Base-by-base conservation (phyloP, 805 yeast genomes). In the Lachancea sp. region DNA sequence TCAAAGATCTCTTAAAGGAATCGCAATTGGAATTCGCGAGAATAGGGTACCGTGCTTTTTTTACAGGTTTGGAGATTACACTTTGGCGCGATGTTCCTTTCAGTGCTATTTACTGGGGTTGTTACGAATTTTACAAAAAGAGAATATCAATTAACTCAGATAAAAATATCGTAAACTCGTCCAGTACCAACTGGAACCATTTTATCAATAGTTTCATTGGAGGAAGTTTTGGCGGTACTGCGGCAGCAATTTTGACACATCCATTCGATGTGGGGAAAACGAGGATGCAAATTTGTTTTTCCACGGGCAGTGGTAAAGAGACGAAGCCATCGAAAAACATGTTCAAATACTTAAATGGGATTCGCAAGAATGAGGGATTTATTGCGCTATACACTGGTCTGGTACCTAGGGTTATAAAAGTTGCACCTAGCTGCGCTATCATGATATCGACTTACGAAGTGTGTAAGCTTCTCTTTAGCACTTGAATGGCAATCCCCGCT, bases 261-360 rank as follows among this genome's bases (percentile, higher is more conserved):
- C 97, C 98, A 1, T 92, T 92, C 54, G 98, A 92, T 60, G 98
- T 92, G 8, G 97, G 97, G 4, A 92, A 92, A 55, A 92, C 98
- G 4, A 71, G 97, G 52, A 67, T 86, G 45, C 98, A 92, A 61
- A 72, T 85, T 3, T 65, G 73, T n/a, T 60, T 46, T 42, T 29
- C 35, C 36, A 43, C 41, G 18, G 38, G 40, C 21, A 32, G 25
- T 32, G 41, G 21, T 21, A 36, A 46, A 29, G 29, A 37, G 18
- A 36, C 32, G 1, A 38, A 40, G 22, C 39, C 39, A 13, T 29
- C 45, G 36, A 67, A 42, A 69, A 73, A 29, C 61, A 85, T 90
- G 84, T 75, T 83, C 51, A 69, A 63, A 40, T 85, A 75, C 58
- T 70, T 92, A 64, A 55, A 61, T 22, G 68, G 71, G 19, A 89